A percentile compares a stretch with the other conserved stretches of the same genome.
phyloP scores from a whole-genome alignment of 768 basidiomycete genomes.

The Boletales sp. region DNA sequence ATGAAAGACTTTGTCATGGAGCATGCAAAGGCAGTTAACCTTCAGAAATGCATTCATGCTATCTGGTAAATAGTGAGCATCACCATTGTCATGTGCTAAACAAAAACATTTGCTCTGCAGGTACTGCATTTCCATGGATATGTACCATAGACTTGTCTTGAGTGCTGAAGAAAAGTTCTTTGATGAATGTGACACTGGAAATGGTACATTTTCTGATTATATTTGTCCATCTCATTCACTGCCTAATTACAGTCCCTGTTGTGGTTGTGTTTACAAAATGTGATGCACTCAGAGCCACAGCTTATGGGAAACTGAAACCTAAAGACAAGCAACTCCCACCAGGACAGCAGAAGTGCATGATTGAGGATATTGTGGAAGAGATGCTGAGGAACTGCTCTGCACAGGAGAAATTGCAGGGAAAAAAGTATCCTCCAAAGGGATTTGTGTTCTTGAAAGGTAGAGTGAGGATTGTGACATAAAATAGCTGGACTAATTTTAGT shows the following conservation, averaged over 20 bases:
- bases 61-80: too few relatives aligned
- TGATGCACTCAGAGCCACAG: not conserved
- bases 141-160: not conserved
- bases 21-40: too few relatives aligned
- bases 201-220: not conserved
- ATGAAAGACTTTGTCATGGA: too few relatives aligned
- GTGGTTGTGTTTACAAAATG: not conserved
- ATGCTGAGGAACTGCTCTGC: not conserved
- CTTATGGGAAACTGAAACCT: not conserved
- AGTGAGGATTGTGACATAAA: not conserved
- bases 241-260: not conserved
- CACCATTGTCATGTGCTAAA: too few relatives aligned
- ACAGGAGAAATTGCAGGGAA: not conserved
- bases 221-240: not conserved
- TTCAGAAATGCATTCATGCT: too few relatives aligned
- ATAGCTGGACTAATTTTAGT: not conserved
- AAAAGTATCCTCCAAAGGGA: not conserved
- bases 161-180: not conserved
- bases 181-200: not conserved
- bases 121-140: constrained; percentile 1
- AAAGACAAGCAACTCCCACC: not conserved
- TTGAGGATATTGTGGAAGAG: not conserved
- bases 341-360: not conserved
- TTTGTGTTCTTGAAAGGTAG: not conserved
- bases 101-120: not conserved